phyloP scores from a whole-genome alignment of 257 asterid species.

The Solanum dulcamara region DNA sequence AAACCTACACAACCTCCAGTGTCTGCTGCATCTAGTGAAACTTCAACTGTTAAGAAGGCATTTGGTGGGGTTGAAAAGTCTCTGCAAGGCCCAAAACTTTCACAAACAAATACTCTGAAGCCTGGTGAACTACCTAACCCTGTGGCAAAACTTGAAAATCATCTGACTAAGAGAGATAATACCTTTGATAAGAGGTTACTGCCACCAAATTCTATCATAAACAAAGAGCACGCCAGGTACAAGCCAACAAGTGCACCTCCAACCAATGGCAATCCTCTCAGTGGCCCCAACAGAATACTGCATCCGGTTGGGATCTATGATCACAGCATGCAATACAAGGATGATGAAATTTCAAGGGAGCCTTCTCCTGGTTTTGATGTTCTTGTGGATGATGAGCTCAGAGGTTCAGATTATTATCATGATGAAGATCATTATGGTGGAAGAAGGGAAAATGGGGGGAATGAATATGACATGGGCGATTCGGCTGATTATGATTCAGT shows the following conservation, averaged over 20 bases:
- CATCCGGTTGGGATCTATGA: slow-evolving; percentile 10
- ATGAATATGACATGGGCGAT: slow-evolving; percentile 35
- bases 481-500: slow-evolving; percentile 36
- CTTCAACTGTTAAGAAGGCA: slow-evolving; percentile 6
- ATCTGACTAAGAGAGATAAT: slow-evolving; percentile 23
- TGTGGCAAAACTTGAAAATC: slow-evolving; percentile 13
- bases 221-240: slow-evolving; percentile 3
- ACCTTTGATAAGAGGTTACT: slow-evolving; percentile 3
- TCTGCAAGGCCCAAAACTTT: slow-evolving; percentile 18
- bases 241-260: slow-evolving; percentile 2
- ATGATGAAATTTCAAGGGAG: slow-evolving; percentile 64
- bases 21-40: slow-evolving; percentile 5
- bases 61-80: slow-evolving; percentile 13
- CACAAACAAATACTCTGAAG: slow-evolving; percentile 20
- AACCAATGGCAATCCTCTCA: background rate
- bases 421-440: slow-evolving; percentile 59
- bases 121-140: slow-evolving; percentile 21
- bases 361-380: slow-evolving; percentile 96
- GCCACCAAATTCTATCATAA: background rate
- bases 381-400: slow-evolving; percentile 69
- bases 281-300: slow-evolving; percentile 7
- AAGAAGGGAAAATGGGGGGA: slow-evolving; percentile 27
- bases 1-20: slow-evolving; percentile 26
- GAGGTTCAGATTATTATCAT: slow-evolving; percentile 65
- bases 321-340: slow-evolving; percentile 9